phyloP scores from a whole-genome alignment of 805 yeast species.

The Millerago galiae region DNA sequence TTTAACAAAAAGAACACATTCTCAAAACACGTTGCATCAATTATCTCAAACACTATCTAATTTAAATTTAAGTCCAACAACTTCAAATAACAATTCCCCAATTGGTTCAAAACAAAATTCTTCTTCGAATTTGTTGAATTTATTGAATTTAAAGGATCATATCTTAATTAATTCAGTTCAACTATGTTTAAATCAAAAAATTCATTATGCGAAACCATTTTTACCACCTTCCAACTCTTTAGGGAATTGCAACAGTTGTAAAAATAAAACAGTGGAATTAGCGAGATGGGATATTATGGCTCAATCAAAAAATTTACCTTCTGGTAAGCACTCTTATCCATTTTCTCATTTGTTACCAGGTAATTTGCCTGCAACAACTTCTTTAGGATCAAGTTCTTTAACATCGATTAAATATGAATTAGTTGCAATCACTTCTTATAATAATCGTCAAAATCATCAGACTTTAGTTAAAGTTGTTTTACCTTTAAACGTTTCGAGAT shows the following conservation, averaged over 20 bases:
- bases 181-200: constrained; percentile 65
- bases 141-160: constrained; percentile 32
- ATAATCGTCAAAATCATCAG: constrained; percentile 28
- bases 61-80: constrained; percentile 21
- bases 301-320: constrained; percentile 47
- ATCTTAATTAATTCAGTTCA: constrained; percentile 52
- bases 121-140: constrained; percentile 20
- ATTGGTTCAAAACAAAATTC: constrained; percentile 17
- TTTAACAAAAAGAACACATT: constrained; percentile 10
- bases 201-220: constrained; percentile 62
- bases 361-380: constrained; percentile 68
- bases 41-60: constrained; percentile 20
- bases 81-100: constrained; percentile 18
- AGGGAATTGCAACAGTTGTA: constrained; percentile 54
- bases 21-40: constrained; percentile 16
- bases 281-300: constrained; percentile 86
- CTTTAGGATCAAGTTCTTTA: constrained; percentile 45
- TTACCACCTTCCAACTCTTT: constrained; percentile 44
- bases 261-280: constrained; percentile 47
- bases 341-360: constrained; percentile 90
- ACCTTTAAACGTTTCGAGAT: constrained; percentile 70
- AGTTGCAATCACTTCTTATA: constrained; percentile 49
- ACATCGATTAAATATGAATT: constrained; percentile 67
- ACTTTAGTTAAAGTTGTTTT: constrained; percentile 39
- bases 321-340: constrained; percentile 82